phyloP scores from a whole-genome alignment of 2,329 filamentous ascomycete genomes.

The Claviceps purpurea region DNA sequence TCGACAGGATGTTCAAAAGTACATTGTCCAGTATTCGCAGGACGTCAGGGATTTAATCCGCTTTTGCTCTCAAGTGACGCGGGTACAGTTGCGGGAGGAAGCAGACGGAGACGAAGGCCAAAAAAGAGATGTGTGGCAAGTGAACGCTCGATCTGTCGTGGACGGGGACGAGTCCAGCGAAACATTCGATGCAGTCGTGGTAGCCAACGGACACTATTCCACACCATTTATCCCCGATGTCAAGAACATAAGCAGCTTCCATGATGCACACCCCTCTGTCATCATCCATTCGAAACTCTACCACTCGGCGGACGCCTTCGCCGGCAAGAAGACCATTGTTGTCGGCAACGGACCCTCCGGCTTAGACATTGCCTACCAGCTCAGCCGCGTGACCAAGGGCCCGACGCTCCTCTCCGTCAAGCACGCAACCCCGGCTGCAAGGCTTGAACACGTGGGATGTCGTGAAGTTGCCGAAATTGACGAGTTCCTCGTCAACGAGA shows the following conservation, averaged over 20 bases:
- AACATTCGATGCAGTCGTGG: slow-evolving; percentile 60
- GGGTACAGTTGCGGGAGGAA: slow-evolving; percentile 28
- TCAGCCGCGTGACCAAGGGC: slow-evolving; percentile 43
- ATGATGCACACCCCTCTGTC: slow-evolving; percentile 40
- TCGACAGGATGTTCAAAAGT: slow-evolving; percentile 56
- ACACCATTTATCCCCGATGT: slow-evolving; percentile 54
- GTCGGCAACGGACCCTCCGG: slow-evolving; percentile 79
- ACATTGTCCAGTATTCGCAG: slow-evolving; percentile 58
- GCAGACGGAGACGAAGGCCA: slow-evolving; percentile 20
- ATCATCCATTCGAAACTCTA: slow-evolving; percentile 74
- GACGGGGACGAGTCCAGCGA: slow-evolving; percentile 26
- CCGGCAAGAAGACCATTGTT: slow-evolving; percentile 61
- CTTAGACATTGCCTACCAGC: slow-evolving; percentile 68
- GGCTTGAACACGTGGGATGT: slow-evolving; percentile 30
- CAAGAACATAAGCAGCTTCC: slow-evolving; percentile 45
- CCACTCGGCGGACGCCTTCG: slow-evolving; percentile 49
- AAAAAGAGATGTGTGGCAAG: slow-evolving; percentile 41
- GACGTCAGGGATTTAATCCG: slow-evolving; percentile 53
- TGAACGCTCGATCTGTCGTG: slow-evolving; percentile 39
- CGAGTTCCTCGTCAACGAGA: slow-evolving; percentile 37
- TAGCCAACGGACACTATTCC: slow-evolving; percentile 64
- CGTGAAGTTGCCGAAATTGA: slow-evolving; percentile 45
- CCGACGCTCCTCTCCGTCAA: slow-evolving; percentile 54
- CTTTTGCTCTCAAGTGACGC: slow-evolving; percentile 58
- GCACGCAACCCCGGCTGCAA: slow-evolving; percentile 32